phyloP scores from a whole-genome alignment of 106 monocot genomes.

The Dendrobium chrysotoxum region DNA sequence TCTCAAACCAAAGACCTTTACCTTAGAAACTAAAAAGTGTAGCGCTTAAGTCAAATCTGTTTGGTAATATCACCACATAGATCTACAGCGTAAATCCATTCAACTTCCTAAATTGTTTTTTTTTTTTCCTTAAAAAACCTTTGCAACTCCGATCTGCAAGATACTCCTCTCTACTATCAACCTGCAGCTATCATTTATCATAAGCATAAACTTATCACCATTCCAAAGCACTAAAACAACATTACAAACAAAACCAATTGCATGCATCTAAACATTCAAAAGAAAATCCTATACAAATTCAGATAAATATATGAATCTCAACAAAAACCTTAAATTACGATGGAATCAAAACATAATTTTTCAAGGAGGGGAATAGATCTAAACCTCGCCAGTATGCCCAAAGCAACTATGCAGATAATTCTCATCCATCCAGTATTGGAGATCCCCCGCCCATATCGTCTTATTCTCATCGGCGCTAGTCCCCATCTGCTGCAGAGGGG shows the following conservation, averaged over 20 bases:
- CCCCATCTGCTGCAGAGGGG: constrained; percentile 2
- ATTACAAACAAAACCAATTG: background rate
- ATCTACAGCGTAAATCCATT: background rate
- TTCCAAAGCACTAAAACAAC: background rate
- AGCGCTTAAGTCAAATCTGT: too few species aligned
- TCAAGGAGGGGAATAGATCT: background rate
- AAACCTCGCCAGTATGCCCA: constrained; percentile 12
- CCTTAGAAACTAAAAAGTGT: too few species aligned
- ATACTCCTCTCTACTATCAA: background rate
- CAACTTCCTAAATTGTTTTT: background rate
- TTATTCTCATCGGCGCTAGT: constrained; percentile 3
- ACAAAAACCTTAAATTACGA: background rate
- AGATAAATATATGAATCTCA: background rate
- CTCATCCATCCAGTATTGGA: constrained; percentile 12
- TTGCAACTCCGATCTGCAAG: background rate
- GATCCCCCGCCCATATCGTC: constrained; percentile 15
- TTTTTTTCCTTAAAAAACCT: background rate
- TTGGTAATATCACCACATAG: background rate
- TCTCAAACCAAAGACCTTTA: too few species aligned
- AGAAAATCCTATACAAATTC: background rate
- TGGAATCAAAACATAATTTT: background rate
- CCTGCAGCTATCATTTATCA: background rate
- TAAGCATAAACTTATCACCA: background rate
- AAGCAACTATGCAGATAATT: constrained; percentile 12
- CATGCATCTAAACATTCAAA: background rate